These are phyloP conservation scores for Phytopythium delawarense DNA, from an alignment of 352 stramenopile species.

Conservation along the genomic window DNA sequence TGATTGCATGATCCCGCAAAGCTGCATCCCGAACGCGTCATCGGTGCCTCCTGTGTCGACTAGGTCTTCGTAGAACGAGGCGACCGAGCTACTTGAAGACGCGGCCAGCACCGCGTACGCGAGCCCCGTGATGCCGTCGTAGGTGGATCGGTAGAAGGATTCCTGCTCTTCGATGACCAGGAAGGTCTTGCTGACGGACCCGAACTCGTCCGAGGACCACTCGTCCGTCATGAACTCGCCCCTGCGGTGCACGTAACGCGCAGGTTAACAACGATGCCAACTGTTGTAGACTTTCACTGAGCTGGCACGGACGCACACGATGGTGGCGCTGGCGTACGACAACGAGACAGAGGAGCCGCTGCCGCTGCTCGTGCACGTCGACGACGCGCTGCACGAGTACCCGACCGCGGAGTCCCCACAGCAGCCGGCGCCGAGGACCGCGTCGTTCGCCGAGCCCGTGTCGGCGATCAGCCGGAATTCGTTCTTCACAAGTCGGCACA, in stretches of 20 bases:
- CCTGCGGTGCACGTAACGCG: conserved; percentile 15
- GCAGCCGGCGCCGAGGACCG: conserved; percentile 56
- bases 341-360: conserved; percentile 26
- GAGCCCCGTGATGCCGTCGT: conserved; percentile 76
- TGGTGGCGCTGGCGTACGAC: conserved; percentile 57
- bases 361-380: conserved; percentile 41
- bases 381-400: conserved; percentile 64
- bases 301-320: conserved; percentile 33
- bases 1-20: conserved; percentile 78
- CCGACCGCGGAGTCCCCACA: conserved; percentile 45
- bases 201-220: conserved; percentile 55
- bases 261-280: background rate
- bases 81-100: conserved; percentile 29
- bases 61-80: conserved; percentile 58
- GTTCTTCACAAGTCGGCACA: conserved; percentile 26
- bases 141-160: conserved; percentile 68
- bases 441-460: conserved; percentile 82
- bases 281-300: background rate
- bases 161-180: conserved; percentile 70
- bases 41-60: conserved; percentile 30
- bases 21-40: conserved; percentile 70
- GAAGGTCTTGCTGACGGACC: conserved; percentile 58
- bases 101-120: conserved; percentile 55
- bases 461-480: conserved; percentile 74
- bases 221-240: conserved; percentile 69